A percentile compares a stretch with the other conserved stretches of the same genome.
phyloP scores from a whole-genome alignment of 495 filamentous ascomycete species.

The Bathelium albidoporum region DNA sequence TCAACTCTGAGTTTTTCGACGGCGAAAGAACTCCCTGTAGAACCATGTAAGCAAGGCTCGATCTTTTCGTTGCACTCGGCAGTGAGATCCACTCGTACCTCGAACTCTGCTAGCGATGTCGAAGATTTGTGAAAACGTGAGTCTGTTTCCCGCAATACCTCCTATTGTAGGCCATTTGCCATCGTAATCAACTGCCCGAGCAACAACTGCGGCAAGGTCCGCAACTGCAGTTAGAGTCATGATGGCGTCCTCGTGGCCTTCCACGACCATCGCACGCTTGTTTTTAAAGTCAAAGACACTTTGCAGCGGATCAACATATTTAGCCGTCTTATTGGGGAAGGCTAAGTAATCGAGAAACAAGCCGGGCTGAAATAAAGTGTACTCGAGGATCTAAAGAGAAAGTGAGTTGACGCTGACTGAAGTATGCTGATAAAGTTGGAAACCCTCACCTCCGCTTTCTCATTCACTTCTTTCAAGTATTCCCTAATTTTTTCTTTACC shows the following conservation, averaged over 20 bases:
- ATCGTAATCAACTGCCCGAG: constrained; percentile 41
- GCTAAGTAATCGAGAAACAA: constrained; percentile 46
- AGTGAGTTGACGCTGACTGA: background rate
- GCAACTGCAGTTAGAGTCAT: constrained; percentile 40
- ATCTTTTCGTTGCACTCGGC: background rate
- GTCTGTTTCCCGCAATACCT: constrained; percentile 40
- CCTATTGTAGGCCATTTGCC: constrained; percentile 47
- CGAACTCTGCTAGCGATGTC: constrained; percentile 40
- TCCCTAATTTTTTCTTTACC: constrained; percentile 38
- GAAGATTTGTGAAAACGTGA: constrained; percentile 37
- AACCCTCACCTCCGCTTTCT: constrained; percentile 34
- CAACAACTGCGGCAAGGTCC: constrained; percentile 40
- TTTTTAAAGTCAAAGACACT: constrained; percentile 39
- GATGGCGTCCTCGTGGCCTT: constrained; percentile 34
- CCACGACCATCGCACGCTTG: constrained; percentile 39
- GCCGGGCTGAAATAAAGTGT: constrained; percentile 48
- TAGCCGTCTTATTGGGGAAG: constrained; percentile 38
- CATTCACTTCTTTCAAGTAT: constrained; percentile 44
- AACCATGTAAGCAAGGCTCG: constrained; percentile 10
- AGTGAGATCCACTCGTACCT: constrained; percentile 28
- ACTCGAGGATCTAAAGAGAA: constrained; percentile 43
- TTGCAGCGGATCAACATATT: constrained; percentile 37
- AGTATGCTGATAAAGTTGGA: no score
- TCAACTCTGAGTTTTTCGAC: constrained; percentile 35
- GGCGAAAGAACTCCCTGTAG: constrained; percentile 27